phyloP scores from a whole-genome alignment of 257 asterid genomes.

The Salvia splendens region DNA sequence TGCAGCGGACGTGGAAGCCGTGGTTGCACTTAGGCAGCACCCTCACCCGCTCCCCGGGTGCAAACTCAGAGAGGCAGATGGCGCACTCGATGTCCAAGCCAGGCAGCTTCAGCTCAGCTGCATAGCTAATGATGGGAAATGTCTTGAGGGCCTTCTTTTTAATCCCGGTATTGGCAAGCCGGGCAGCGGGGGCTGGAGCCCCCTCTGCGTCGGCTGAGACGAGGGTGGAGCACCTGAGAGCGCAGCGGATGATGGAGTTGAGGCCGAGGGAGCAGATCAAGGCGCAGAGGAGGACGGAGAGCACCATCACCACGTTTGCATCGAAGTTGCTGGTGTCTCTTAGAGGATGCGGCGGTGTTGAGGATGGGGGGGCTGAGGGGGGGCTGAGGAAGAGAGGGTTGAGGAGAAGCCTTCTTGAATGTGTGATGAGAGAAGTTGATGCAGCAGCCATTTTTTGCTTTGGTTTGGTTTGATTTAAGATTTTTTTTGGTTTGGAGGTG shows the following conservation, averaged over 20 bases:
- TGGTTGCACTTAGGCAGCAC: constrained; percentile 56
- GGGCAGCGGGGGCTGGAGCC: constrained; percentile 9
- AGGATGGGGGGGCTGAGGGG: constrained; percentile 36
- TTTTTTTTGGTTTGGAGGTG: constrained; percentile 26
- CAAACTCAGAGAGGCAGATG: constrained; percentile 54
- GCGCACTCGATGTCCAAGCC: constrained; percentile 52
- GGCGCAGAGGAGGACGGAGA: constrained; percentile 61
- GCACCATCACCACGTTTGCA: constrained; percentile 58
- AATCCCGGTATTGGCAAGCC: constrained; percentile 47
- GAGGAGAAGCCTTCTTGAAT: constrained; percentile 48
- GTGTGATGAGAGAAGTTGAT: constrained; percentile 8
- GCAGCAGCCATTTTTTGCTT: constrained; percentile 33
- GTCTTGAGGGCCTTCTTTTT: constrained; percentile 56
- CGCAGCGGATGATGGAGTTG: constrained; percentile 57
- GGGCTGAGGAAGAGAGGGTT: constrained; percentile 33
- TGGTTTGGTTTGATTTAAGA: constrained; percentile 5
- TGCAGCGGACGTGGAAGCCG: constrained; percentile 56
- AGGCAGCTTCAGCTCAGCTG: constrained; percentile 38
- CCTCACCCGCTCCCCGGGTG: constrained; percentile 42
- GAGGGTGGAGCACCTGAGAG: constrained; percentile 48
- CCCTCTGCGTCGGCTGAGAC: constrained; percentile 2
- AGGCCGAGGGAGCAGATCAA: constrained; percentile 60
- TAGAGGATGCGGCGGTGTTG: constrained; percentile 4
- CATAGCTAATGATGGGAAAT: constrained; percentile 43
- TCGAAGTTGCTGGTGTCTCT: constrained; percentile 43